Base-by-base conservation (phyloP, 1,284 basidiomycete species). In the Puccinia sorghi region DNA sequence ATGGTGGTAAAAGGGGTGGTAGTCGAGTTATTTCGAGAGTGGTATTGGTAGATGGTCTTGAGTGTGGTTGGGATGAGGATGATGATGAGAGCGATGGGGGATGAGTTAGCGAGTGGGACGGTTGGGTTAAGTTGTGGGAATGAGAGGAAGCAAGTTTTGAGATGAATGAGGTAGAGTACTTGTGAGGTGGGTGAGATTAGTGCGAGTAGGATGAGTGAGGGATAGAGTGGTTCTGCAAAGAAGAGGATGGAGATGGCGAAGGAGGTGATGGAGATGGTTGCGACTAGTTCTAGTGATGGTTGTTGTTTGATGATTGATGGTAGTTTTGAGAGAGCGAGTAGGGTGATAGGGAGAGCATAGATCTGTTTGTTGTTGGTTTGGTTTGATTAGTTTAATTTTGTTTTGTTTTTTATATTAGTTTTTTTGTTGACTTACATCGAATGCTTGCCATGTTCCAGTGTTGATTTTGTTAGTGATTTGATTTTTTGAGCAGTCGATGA, bases 1-100 rank as follows among this genome's bases (percentile, higher is more conserved):
- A 90, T 80, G 88, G 89, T 81, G 90, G 90, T 86, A 92, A 92
- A 22, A 50, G 89, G 89, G 52, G 88, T 85, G 79, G 89, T 85
- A 39, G 90, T 85, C 17, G 25, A 56, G 54, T 84, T 90, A 90
- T 22, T 87, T 82, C 83, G 89, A 85, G 59, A 39, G 88, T 84
- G 48, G 89, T 85, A n/a, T 86, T 79, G 17, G 90, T 91, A 82
- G 46, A 39, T 13, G n/a, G 32, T 4, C 7, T 56, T 22, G n/a
- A 69, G 9, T 57, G 48, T 25, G 50, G 50, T 43, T 22, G 63
- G 43, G 48, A 77, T 77, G 57, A 71, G 79, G 74, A 80, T 72
- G 52, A 27, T 15, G 37, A 64, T 70, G 15, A 78, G 48, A 7
- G 50, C 85, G 83, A 67, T 46, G 13, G 63, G 63, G 41, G 64